These are phyloP conservation scores for Solanum piurae DNA, from an alignment of 257 asterid genomes.

Conservation along the genomic window DNA sequence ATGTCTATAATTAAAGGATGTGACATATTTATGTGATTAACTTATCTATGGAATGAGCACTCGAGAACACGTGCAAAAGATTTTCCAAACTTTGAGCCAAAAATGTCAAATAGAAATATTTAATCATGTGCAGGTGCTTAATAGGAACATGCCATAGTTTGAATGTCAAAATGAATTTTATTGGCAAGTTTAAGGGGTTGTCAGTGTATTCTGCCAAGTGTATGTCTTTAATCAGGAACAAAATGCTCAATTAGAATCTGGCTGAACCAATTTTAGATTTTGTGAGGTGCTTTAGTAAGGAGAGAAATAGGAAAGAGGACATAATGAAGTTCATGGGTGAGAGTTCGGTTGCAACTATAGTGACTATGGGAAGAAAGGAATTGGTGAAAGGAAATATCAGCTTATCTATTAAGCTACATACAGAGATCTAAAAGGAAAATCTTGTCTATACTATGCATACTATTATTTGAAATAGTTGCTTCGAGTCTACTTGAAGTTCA, in stretches of 20 bases:
- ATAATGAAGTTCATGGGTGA: not conserved
- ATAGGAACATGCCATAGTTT: not conserved
- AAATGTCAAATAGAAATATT: not conserved
- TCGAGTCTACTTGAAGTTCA: not conserved
- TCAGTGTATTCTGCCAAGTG: not conserved
- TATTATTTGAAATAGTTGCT: not conserved
- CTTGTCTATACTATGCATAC: not conserved
- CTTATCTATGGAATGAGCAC: not conserved
- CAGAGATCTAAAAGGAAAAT: not conserved
- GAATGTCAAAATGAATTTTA: not conserved
- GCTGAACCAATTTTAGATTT: not conserved
- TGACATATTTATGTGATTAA: not conserved
- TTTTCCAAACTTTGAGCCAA: not conserved
- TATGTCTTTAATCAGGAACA: not conserved
- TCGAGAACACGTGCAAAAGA: not conserved
- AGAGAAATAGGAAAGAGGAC: not conserved
- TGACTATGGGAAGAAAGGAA: not conserved
- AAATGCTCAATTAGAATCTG: not conserved
- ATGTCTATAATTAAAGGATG: not conserved
- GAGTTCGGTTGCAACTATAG: not conserved
- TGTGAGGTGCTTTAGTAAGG: not conserved
- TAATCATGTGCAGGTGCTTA: not conserved
- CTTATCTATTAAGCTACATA: not conserved
- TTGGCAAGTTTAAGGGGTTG: not conserved
- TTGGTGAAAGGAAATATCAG: not conserved